Evolutionary conservation across 2,329 filamentous ascomycete genomes (phyloP).

Genomic region (Exophiala mesophila): DNA sequence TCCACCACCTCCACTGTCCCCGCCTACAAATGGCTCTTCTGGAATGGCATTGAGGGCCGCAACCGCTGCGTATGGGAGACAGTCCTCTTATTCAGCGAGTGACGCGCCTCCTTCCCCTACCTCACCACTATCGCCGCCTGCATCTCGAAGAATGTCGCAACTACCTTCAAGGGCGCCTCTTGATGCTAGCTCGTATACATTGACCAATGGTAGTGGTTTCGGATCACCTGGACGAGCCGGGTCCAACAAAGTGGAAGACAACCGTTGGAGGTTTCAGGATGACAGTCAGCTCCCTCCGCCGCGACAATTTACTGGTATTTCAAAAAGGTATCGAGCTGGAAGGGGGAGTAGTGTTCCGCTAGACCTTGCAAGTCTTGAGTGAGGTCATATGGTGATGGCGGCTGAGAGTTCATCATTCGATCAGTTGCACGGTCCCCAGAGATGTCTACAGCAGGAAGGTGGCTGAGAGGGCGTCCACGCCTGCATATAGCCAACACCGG

Average conservation of each 20-base stretch:
- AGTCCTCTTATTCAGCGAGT: constrained; percentile 30
- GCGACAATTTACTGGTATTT: constrained; percentile 68
- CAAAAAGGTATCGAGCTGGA: constrained; percentile 80
- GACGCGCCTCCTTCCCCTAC: constrained; percentile 41
- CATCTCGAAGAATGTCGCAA: constrained; percentile 41
- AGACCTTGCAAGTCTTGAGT: constrained; percentile 52
- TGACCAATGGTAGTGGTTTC: constrained; percentile 54
- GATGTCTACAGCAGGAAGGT: not conserved
- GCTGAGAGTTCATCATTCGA: not conserved
- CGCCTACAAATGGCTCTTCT: constrained; percentile 33
- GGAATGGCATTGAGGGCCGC: constrained; percentile 57
- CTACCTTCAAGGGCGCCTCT: constrained; percentile 56
- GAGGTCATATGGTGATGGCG: not conserved
- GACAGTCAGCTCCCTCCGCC: constrained; percentile 81
- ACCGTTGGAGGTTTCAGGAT: constrained; percentile 79
- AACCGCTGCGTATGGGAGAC: constrained; percentile 50
- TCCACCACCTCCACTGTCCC: constrained; percentile 32
- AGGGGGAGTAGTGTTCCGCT: constrained; percentile 90
- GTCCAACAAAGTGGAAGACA: constrained; percentile 58
- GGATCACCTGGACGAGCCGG: constrained; percentile 15
- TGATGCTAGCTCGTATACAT: constrained; percentile 71
- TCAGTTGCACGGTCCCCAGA: not conserved
- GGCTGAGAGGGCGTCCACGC: not conserved
- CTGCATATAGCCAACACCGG: not conserved
- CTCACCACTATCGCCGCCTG: constrained; percentile 36